Percentiles rank a stretch among this genome's conserved stretches.
These are phyloP conservation scores for Mrakia hoshinonis DNA, from an alignment of 768 basidiomycete genomes.

Conservation along the genomic window DNA sequence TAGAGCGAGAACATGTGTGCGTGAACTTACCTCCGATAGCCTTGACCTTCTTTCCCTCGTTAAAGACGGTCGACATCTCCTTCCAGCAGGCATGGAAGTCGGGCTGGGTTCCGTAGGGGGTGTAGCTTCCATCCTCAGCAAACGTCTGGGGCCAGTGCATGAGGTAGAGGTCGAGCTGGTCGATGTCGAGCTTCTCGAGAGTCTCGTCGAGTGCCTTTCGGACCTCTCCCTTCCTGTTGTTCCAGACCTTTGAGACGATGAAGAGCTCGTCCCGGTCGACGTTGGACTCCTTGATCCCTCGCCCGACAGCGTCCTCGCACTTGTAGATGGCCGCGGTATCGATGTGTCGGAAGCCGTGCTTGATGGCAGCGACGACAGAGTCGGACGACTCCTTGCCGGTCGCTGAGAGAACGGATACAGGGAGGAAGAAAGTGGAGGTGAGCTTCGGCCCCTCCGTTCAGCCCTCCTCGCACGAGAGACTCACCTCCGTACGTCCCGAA, in stretches of 20 bases:
- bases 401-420: not conserved
- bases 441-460: not conserved
- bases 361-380: not conserved
- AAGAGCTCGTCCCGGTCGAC: conserved; percentile 33
- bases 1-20: not conserved
- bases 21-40: conserved; percentile 10
- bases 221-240: conserved; percentile 18
- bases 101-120: conserved; percentile 19
- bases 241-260: conserved; percentile 30
- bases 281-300: conserved; percentile 33
- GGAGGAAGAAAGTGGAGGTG: not conserved
- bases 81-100: conserved; percentile 16
- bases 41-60: conserved; percentile 15
- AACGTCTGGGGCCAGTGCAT: conserved; percentile 36
- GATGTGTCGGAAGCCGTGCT: conserved; percentile 10
- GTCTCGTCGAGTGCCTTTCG: conserved; percentile 54
- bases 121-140: conserved; percentile 6
- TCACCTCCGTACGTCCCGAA: not conserved
- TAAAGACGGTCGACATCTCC: conserved; percentile 13
- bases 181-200: conserved; percentile 58
- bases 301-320: conserved; percentile 31
- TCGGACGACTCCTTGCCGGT: not conserved
- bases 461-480: not conserved
- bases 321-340: conserved; percentile 13
- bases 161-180: conserved; percentile 60